Conservation (phyloP, 805 yeast genomes). For the Tanozyma kutaoensis region DNA sequence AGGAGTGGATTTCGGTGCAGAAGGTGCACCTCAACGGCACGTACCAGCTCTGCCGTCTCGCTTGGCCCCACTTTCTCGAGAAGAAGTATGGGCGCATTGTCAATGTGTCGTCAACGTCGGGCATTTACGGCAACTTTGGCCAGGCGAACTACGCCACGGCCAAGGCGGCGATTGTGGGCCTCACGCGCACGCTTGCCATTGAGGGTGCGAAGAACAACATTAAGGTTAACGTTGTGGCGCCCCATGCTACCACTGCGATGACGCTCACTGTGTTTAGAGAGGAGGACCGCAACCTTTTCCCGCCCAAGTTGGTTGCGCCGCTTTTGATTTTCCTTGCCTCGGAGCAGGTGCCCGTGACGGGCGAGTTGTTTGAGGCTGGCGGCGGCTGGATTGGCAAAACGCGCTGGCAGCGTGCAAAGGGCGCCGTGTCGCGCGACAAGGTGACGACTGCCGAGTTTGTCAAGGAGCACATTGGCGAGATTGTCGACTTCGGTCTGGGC, state of each 20-base stretch:
- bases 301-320: conserved; percentile 86
- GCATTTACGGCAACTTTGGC: conserved; percentile 95
- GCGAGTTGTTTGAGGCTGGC: conserved; percentile 83
- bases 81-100: conserved; percentile 73
- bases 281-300: conserved; percentile 70
- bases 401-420: conserved; percentile 89
- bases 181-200: conserved; percentile 74
- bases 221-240: conserved; percentile 75
- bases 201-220: conserved; percentile 80
- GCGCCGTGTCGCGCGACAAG: conserved; percentile 51
- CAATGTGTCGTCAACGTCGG: conserved; percentile 90
- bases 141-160: conserved; percentile 95
- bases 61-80: conserved; percentile 80
- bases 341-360: conserved; percentile 58
- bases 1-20: conserved; percentile 71
- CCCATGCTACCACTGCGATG: conserved; percentile 98
- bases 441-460: conserved; percentile 56
- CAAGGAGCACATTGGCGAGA: conserved; percentile 49
- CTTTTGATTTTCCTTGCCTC: conserved; percentile 68
- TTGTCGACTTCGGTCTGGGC: conserved; percentile 47
- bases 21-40: conserved; percentile 79
- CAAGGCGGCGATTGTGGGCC: conserved; percentile 76
- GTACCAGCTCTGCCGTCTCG: conserved; percentile 69
- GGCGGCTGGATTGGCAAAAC: conserved; percentile 96
- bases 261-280: conserved; percentile 76